Base-by-base conservation (phyloP, 1,139 yeast species). In the Saccharomycopsis crataegensis region DNA sequence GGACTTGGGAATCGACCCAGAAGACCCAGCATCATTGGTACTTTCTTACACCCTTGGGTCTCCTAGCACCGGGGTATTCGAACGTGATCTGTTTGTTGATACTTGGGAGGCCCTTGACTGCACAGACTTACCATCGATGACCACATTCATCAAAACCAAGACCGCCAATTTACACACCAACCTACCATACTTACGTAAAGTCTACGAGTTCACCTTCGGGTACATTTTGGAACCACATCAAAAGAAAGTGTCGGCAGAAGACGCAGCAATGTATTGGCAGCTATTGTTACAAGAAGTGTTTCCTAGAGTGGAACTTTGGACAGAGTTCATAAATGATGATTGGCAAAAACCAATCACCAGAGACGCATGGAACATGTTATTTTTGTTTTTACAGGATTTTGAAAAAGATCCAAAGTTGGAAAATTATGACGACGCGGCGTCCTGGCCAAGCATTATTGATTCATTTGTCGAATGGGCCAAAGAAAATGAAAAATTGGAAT, bases 371-470 rank as follows among this genome's bases (percentile, higher is more conserved):
- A 77, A 79, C 57, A 90, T 91, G 97, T 72, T 86, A 55, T 45
- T 51, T 37, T 76, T 78, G 58, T 79, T 81, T 57, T 89, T 91
- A 64, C 68, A 70, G 47, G 82, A 80, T 56, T 77, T 78, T 48
- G 67, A 73, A 1, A 59, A 66, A 1, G 86, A 84, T 60, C 81
- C 86, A 0, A 64, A 66, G 1, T 70, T 86, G 16, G 65, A 68
- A 9, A 71, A 68, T 3, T 90, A 89, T 66, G 91, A 86, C 62
- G 94, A 85, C 60, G 75, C 78, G 65, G 90, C 86, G 47, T 86
- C 97, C 0, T 91, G 98, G 98, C 99, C 98, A 6, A 81, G 88
- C 55, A 73, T 87, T 14, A 80, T 91, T 61, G 99, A 91, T 64
- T 91, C 83, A 58, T 93, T 79, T 65, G 84, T 88, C 33, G 96